A percentile compares a stretch with the other conserved stretches of the same genome.
Evolutionary conservation across 208 protist species (phyloP).

Genomic region (Trypanosoma grayi): DNA sequence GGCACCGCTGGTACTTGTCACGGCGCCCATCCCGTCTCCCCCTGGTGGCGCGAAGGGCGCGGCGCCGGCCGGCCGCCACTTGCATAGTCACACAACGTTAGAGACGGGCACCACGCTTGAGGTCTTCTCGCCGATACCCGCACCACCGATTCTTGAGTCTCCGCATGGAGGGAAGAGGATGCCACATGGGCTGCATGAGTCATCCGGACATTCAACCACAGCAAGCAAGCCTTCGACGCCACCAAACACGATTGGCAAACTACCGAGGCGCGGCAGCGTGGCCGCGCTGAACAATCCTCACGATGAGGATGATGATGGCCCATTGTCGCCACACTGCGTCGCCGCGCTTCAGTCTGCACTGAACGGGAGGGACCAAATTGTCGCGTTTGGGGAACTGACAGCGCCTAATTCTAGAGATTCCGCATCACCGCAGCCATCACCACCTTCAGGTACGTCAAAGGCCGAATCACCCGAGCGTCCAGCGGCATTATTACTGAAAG

Average conservation of each 20-base stretch:
- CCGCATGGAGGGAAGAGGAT: no score
- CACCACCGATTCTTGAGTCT: no score
- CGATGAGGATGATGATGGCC: constrained; percentile 12
- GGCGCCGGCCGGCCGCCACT: no score
- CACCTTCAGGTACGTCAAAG: constrained; percentile 16
- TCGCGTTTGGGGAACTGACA: neutral
- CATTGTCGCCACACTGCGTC: constrained; percentile 1
- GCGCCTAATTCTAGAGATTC: neutral
- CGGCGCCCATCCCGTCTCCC: no score
- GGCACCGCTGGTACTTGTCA: no score
- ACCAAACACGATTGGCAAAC: neutral
- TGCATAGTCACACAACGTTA: no score
- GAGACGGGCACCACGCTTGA: no score
- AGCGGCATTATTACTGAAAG: no score
- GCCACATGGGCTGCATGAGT: neutral
- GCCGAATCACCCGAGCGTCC: constrained; percentile 8
- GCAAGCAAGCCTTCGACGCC: neutral
- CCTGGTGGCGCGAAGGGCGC: no score
- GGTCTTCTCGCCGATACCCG: no score
- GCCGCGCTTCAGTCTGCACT: constrained; percentile 9
- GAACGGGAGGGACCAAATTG: neutral
- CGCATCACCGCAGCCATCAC: constrained; percentile 1
- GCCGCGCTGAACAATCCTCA: constrained; percentile 2
- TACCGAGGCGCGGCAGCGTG: constrained; percentile 15
- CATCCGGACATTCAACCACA: no score